Evolutionary conservation across 148 eudicot species (phyloP), one percentile per base, ranked within the genome.

Genomic region (Fagopyrum tataricum): DNA sequence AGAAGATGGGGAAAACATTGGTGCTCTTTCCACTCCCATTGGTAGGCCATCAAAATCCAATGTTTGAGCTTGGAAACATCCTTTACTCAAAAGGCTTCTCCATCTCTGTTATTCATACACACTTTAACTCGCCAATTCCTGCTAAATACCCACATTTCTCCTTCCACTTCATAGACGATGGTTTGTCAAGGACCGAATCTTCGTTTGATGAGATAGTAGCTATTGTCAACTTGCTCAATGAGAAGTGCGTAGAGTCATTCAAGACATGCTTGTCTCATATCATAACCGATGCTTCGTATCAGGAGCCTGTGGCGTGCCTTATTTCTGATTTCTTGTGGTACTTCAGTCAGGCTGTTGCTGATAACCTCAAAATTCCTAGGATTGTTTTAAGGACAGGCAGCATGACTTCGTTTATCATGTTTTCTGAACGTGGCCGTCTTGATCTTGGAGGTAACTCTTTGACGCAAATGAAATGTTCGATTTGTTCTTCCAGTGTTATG

Each of bases 341-440:
- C 64, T 85, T 81, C 71, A 80, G 85, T 18, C 79, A 80, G 41
- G 81, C 75, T 24, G 89, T 88, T 39, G 92, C 90, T 41, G 81
- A 85, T 43, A 71, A 73, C 10, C 67, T 86, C 13, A 40, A 78
- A 61, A 69, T 90, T 6, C 86, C 89, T 0, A 79, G 91, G 83
- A 53, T 90, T 43, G 92, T 85, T 72, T 76, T 90, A 62, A 44
- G 90, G 66, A 86, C 92, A 0, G 71, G 84, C 61, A 75, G 77
- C 52, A 23, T 81, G 9, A 2, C 49, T 46, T 46, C 49, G 49
- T 46, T 46, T 46, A 46, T 13, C 49, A 13, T 46, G 49, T 64
- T 64, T 37, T 46, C 13, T 46, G 37, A 31, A 31, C 13, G 13
- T 46, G 12, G 10, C 2, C 49, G 3, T 46, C 10, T 46, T 46